Evolutionary conservation across 106 monocot species (phyloP).

Genomic region (Chionographis japonica): DNA sequence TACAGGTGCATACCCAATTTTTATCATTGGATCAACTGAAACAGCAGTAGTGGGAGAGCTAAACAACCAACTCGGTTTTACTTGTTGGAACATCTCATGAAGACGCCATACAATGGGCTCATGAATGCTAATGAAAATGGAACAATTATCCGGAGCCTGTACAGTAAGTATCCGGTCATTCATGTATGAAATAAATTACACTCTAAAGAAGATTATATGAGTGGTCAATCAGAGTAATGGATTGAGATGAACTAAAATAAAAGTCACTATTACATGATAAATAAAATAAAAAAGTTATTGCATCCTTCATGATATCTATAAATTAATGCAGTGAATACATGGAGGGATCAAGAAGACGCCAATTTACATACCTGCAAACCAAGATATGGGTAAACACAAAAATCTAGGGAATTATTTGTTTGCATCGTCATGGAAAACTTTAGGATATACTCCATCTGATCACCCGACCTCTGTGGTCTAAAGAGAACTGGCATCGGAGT

Average conservation of each 20-base stretch:
- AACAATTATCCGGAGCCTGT: constrained; percentile 72
- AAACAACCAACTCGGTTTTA: constrained; percentile 53
- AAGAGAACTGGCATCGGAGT: constrained; percentile 94
- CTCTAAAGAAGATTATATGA: background rate
- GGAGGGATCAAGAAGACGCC: background rate
- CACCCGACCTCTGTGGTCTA: constrained; percentile 49
- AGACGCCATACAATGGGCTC: constrained; percentile 98
- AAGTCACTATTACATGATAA: background rate
- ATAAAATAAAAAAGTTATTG: background rate
- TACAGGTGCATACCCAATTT: constrained; percentile 66
- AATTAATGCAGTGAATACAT: background rate
- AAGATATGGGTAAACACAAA: constrained; percentile 74
- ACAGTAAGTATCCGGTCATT: constrained; percentile 1
- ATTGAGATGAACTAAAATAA: background rate
- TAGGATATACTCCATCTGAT: constrained; percentile 57
- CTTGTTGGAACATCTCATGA: constrained; percentile 86
- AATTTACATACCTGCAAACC: constrained; percentile 62
- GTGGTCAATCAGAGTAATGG: background rate
- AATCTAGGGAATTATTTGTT: constrained; percentile 67
- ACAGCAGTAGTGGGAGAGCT: constrained; percentile 57
- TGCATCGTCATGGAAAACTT: constrained; percentile 90
- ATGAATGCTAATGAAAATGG: constrained; percentile 88
- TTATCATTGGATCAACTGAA: constrained; percentile 80
- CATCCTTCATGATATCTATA: background rate
- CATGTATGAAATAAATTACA: background rate